phyloP scores from a whole-genome alignment of 2,329 filamentous ascomycete species.

The Ophiosphaerella korrae region DNA sequence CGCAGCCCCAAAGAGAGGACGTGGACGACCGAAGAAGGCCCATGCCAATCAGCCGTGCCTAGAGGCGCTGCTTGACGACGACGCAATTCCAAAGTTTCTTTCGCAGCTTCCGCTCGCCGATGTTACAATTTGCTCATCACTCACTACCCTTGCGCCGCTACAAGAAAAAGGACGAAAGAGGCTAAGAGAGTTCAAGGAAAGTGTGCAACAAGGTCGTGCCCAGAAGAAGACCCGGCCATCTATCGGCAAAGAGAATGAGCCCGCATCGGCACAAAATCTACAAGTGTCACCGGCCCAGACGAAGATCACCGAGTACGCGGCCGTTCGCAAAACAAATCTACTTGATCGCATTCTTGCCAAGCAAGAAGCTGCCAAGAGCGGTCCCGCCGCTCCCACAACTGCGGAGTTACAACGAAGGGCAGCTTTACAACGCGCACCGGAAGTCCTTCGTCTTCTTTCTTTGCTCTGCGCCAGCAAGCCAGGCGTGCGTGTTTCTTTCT shows the following conservation, averaged over 20 bases:
- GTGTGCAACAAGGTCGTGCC: constrained; percentile 50
- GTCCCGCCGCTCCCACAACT: constrained; percentile 47
- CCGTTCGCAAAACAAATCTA: constrained; percentile 52
- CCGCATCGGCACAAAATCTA: constrained; percentile 8
- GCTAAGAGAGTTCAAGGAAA: constrained; percentile 70
- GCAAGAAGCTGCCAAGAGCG: constrained; percentile 47
- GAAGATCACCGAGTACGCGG: constrained; percentile 47
- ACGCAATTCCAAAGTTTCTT: constrained; percentile 56
- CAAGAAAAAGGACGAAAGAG: constrained; percentile 70
- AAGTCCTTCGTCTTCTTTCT: constrained; percentile 51
- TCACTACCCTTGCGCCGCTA: constrained; percentile 61
- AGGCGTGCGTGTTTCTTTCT: constrained; percentile 50
- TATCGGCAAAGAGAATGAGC: constrained; percentile 40
- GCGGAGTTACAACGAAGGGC: constrained; percentile 52
- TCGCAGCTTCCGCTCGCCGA: constrained; percentile 61
- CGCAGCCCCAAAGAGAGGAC: constrained; percentile 43
- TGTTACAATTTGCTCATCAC: constrained; percentile 58
- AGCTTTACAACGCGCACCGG: constrained; percentile 54
- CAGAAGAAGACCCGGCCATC: constrained; percentile 37
- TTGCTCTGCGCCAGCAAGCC: constrained; percentile 47
- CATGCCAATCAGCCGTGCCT: constrained; percentile 55
- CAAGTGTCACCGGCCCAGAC: constrained; percentile 28
- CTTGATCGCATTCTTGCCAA: constrained; percentile 59
- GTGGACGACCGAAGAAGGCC: constrained; percentile 39
- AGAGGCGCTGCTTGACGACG: constrained; percentile 44